These are phyloP conservation scores for Medicago lupulina DNA, from an alignment of 306 rosid genomes.

Conservation along the genomic window DNA sequence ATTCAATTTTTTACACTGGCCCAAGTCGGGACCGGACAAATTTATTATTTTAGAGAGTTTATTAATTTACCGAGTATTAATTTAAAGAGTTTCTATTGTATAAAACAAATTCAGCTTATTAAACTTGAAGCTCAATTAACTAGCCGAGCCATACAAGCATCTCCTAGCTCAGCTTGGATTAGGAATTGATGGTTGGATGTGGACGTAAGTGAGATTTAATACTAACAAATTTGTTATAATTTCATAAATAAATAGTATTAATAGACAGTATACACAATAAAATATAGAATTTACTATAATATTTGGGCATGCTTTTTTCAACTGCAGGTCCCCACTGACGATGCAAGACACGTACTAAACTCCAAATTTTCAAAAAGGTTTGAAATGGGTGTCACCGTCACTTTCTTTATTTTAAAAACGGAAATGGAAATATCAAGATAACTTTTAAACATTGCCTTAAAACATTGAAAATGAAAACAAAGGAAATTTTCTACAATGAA, in stretches of 20 bases:
- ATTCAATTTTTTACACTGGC: too few species aligned
- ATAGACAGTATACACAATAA: neutral
- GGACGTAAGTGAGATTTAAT: conserved; percentile 7
- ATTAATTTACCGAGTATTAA: too few species aligned
- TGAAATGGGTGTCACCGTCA: conserved; percentile 7
- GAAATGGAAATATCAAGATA: too few species aligned
- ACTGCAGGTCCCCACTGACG: conserved; percentile 1
- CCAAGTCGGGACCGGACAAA: too few species aligned
- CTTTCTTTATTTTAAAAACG: neutral
- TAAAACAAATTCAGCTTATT: too few species aligned
- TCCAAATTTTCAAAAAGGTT: conserved; percentile 19
- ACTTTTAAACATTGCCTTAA: too few species aligned
- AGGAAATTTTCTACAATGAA: too few species aligned
- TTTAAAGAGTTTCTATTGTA: too few species aligned
- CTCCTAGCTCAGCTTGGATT: neutral
- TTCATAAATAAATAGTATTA: neutral
- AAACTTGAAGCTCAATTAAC: neutral
- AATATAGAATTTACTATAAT: neutral
- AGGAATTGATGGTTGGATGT: neutral
- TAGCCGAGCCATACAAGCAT: neutral
- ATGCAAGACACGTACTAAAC: conserved; percentile 12
- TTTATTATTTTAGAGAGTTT: too few species aligned
- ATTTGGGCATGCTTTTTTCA: conserved; percentile 2
- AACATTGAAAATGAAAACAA: too few species aligned
- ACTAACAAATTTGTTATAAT: neutral